A percentile compares a stretch with the other conserved stretches of the same genome.
phyloP scores from a whole-genome alignment of 1,139 yeast genomes.

The Sugiyamaella neomexicana region DNA sequence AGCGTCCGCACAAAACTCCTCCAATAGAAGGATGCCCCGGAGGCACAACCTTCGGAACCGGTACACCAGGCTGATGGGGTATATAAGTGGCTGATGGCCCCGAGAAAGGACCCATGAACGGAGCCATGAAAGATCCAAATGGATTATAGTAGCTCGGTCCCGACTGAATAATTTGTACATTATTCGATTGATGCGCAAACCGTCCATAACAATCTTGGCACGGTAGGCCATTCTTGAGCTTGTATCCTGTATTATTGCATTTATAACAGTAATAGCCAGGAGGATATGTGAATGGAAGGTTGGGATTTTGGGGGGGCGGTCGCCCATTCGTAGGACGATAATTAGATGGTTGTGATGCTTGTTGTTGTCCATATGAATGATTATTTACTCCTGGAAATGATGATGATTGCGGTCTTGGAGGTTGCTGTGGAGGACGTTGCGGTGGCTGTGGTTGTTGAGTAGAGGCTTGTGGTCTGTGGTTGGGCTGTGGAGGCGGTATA shows the following conservation, averaged over 20 bases:
- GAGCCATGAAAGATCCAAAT: conserved; percentile 4
- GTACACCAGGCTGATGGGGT: conserved; percentile 15
- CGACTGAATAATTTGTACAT: conserved; percentile 19
- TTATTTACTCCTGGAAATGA: conserved; percentile 8
- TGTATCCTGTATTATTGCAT: conserved; percentile 76
- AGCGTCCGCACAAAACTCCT: conserved; percentile 73
- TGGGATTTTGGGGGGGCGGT: conserved; percentile 25
- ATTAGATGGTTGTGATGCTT: neutral
- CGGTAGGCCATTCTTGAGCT: conserved; percentile 59
- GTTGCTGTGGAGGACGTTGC: conserved; percentile 4
- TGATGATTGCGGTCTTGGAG: conserved; percentile 14
- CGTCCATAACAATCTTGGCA: conserved; percentile 73
- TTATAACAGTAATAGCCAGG: conserved; percentile 59
- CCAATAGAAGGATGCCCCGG: conserved; percentile 90
- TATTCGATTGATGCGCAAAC: conserved; percentile 49
- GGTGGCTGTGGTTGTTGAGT: neutral
- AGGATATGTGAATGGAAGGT: conserved; percentile 71
- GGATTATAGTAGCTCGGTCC: conserved; percentile 8
- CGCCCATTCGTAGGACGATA: neutral
- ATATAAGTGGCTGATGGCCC: conserved; percentile 8
- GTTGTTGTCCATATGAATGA: conserved; percentile 11
- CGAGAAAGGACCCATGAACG: conserved; percentile 13
- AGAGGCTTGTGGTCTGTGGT: neutral
- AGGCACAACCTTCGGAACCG: conserved; percentile 49
- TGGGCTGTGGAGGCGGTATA: conserved; percentile 13